Conservation (phyloP, 176 grass and related monocot species). For the Puccinellia tenuiflora region DNA sequence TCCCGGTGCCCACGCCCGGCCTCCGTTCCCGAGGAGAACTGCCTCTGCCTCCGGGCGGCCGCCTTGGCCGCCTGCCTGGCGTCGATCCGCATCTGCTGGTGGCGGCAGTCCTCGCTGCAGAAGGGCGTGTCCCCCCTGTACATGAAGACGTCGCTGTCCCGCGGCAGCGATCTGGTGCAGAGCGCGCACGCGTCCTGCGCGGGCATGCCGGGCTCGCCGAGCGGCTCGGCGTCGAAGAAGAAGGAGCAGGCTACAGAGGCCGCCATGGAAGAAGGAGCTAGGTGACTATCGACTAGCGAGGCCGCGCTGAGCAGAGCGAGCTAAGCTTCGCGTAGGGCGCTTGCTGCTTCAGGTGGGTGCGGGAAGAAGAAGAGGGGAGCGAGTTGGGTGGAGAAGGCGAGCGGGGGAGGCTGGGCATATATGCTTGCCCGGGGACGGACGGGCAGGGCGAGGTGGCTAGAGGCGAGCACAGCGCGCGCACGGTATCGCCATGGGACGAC, state of each 20-base stretch:
- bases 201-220: background rate
- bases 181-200: constrained; percentile 46
- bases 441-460: no score
- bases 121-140: constrained; percentile 65
- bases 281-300: no score
- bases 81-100: constrained; percentile 50
- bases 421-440: no score
- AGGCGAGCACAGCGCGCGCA: no score
- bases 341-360: no score
- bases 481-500: no score
- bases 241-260: constrained; percentile 9
- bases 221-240: constrained; percentile 36
- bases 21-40: background rate
- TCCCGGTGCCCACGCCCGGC: background rate
- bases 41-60: background rate
- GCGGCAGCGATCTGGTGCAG: constrained; percentile 39
- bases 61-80: background rate
- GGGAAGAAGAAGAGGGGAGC: no score
- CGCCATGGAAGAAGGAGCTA: no score
- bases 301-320: no score
- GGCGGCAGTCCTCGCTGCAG: constrained; percentile 60
- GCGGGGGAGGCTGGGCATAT: no score
- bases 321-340: no score
- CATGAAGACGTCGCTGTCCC: constrained; percentile 59
- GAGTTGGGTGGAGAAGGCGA: no score